Evolutionary conservation across 1,284 basidiomycete species (phyloP), one percentile per base, ranked within the genome.

Genomic region (Ganoderma resinaceum): DNA sequence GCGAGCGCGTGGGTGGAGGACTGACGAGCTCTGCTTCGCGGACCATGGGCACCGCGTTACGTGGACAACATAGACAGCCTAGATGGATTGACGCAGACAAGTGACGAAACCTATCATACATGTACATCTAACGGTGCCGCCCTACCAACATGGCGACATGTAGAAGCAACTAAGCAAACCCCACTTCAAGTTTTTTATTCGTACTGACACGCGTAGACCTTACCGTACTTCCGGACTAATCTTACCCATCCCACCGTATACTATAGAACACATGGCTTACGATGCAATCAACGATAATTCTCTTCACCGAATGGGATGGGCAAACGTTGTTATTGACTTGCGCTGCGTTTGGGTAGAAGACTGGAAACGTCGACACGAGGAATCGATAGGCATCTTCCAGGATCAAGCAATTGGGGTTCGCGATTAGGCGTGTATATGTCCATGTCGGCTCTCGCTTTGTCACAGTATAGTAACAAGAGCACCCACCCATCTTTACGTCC

Each of bases 1-100:
- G 14, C 73, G 73, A 35, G 70, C 71, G 43, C 72, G 70, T 23
- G 76, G 74, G 12, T 79, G 78, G 78, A 70, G 75, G 26, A 77
- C 74, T 23, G 76, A 79, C 65, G 78, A 79, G 52, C 70, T 79
- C 18, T 74, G 74, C 38, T 78, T 76, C 43, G 76, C 78, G 3
- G 78, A 79, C 62, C 76, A 71, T 49, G 78, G 78, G 6, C 70
- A 77, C 35, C 63, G 78, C 23, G 73, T 79, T 59, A 72, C 73
- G 46, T 78, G 77, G 77, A 74, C 75, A 33, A 49, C 66, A 43
- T 65, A 59, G 61, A 61, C 16, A 35, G n/a, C 42, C 55, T 29
- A 23, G 46, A 33, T 37, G 14, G 16, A 57, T 35, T 11, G 31
- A 57, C 31, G 20, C 23, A 26, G 46, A 26, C 46, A 23, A 26